These are phyloP conservation scores for Alternaria dauci DNA, from an alignment of 2,329 filamentous ascomycete species.

Conservation along the genomic window DNA sequence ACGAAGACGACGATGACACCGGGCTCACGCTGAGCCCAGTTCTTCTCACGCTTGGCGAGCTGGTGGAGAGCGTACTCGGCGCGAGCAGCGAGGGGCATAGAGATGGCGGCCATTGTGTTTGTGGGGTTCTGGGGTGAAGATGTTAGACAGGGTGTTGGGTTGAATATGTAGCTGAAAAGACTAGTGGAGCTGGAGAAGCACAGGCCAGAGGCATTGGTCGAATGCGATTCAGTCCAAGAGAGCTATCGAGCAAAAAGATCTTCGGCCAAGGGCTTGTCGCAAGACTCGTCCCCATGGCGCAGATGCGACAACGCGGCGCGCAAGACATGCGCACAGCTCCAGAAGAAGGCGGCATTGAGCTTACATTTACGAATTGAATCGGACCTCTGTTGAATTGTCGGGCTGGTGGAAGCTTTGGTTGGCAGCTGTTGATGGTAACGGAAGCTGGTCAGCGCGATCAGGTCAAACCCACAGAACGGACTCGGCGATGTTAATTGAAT, in stretches of 20 bases:
- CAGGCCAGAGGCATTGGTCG: slow-evolving; percentile 18
- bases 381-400: slow-evolving; percentile 27
- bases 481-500: slow-evolving; percentile 28
- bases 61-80: slow-evolving; percentile 50
- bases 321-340: slow-evolving; percentile 25
- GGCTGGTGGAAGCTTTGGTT: slow-evolving; percentile 22
- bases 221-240: background rate
- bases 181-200: slow-evolving; percentile 11
- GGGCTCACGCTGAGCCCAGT: slow-evolving; percentile 66
- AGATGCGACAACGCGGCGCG: slow-evolving; percentile 17
- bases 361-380: slow-evolving; percentile 45
- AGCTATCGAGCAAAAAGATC: background rate
- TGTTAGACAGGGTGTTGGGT: slow-evolving; percentile 21
- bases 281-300: slow-evolving; percentile 16
- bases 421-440: slow-evolving; percentile 33
- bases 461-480: slow-evolving; percentile 32
- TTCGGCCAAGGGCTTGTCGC: slow-evolving; percentile 28
- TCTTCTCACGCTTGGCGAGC: slow-evolving; percentile 61
- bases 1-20: slow-evolving; percentile 70
- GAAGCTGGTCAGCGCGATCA: slow-evolving; percentile 44
- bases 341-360: slow-evolving; percentile 25
- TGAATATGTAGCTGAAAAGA: slow-evolving; percentile 9
- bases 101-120: slow-evolving; percentile 49
- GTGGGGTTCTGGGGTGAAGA: slow-evolving; percentile 30
- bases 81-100: slow-evolving; percentile 49